phyloP scores from a whole-genome alignment of 2,329 filamentous ascomycete genomes.

The Hortaea sp. region DNA sequence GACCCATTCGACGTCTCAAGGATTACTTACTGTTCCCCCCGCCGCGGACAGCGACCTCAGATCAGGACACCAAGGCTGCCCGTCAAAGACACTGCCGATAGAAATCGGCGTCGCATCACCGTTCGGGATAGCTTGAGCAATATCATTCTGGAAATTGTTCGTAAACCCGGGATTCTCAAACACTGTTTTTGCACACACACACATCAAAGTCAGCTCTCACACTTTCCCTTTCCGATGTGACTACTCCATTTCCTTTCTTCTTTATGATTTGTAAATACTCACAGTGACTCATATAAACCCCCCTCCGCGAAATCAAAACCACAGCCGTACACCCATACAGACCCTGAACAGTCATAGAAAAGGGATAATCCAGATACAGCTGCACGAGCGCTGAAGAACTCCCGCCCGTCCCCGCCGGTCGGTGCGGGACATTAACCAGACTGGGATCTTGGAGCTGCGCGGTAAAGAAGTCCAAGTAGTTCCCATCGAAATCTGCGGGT shows the following conservation, averaged over 20 bases:
- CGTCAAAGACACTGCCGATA: background rate
- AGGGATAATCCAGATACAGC: background rate
- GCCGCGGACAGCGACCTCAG: background rate
- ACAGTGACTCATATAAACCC: background rate
- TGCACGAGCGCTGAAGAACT: background rate
- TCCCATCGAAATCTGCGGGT: background rate
- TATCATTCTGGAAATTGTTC: background rate
- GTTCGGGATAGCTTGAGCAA: background rate
- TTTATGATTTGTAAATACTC: too few species aligned
- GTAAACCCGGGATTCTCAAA: background rate
- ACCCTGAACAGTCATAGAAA: background rate
- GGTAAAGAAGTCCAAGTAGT: background rate
- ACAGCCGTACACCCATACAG: background rate
- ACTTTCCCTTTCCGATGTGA: too few species aligned
- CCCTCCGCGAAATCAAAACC: background rate
- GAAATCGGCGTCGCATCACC: background rate
- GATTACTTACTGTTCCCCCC: background rate
- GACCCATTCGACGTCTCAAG: too few species aligned
- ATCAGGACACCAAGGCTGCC: background rate
- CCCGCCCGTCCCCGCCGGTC: background rate
- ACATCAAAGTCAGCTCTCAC: too few species aligned
- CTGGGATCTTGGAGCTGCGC: background rate
- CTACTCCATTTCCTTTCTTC: too few species aligned
- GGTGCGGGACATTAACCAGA: background rate
- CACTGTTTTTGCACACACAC: background rate